Conservation (phyloP, 2,329 filamentous ascomycete species). For the Apiospora saccharicola region DNA sequence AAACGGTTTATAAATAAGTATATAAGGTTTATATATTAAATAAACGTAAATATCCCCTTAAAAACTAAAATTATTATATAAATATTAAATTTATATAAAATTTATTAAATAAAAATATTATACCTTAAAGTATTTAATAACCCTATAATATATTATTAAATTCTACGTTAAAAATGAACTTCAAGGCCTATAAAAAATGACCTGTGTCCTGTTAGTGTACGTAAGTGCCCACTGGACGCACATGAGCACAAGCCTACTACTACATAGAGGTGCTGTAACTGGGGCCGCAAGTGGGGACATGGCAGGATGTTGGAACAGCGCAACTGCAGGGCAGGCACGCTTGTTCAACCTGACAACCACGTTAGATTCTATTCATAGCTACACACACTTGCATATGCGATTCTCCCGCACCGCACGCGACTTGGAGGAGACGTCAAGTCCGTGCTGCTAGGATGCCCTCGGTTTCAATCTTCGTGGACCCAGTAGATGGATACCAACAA, state of each 20-base stretch:
- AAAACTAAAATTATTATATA: too few relatives aligned
- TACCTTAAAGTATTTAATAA: too few relatives aligned
- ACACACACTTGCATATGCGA: conserved; percentile 5
- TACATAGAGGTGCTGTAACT: not conserved
- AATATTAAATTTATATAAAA: too few relatives aligned
- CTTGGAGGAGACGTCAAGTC: not conserved
- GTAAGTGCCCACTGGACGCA: not conserved
- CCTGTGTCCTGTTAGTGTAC: too few relatives aligned
- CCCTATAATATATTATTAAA: too few relatives aligned
- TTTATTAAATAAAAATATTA: too few relatives aligned
- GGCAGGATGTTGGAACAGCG: conserved; percentile 3
- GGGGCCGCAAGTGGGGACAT: conserved; percentile 5
- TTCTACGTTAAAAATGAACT: too few relatives aligned
- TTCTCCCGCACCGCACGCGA: not conserved
- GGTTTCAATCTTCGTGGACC: not conserved
- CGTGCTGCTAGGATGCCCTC: not conserved
- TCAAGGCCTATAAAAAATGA: too few relatives aligned
- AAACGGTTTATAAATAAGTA: too few relatives aligned
- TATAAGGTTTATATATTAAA: too few relatives aligned
- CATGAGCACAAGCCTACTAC: conserved; percentile 3
- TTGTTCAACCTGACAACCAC: not conserved
- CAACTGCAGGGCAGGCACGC: not conserved
- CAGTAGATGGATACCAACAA: conserved; percentile 12
- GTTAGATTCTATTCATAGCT: conserved; percentile 22
- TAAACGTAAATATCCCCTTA: too few relatives aligned